Evolutionary conservation across 345 rosid genomes (phyloP).

Genomic region (Zanthoxylum bungeanum): DNA sequence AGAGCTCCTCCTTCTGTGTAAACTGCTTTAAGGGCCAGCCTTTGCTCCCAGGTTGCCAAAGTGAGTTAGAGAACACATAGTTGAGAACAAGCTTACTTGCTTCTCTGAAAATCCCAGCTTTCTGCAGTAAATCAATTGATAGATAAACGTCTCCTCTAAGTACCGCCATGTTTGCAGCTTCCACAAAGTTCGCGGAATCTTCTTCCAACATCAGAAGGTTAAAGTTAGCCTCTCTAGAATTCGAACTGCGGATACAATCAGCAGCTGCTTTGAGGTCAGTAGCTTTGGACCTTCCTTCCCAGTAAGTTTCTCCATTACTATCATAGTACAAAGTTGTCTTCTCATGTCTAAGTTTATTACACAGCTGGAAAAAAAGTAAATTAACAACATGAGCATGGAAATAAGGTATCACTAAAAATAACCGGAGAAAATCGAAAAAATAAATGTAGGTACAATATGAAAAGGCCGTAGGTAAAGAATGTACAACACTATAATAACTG

Average conservation of each 20-base stretch:
- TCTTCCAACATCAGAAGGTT: conserved; percentile 24
- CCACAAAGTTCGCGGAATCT: conserved; percentile 27
- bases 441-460: neutral
- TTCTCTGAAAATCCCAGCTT: conserved; percentile 24
- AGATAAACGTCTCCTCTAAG: conserved; percentile 28
- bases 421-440: neutral
- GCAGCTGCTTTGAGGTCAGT: conserved; percentile 38
- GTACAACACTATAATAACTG: too few species aligned
- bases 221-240: conserved; percentile 28
- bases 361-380: conserved; percentile 30
- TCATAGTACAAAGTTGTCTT: conserved; percentile 48
- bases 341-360: conserved; percentile 29
- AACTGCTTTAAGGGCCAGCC: conserved; percentile 53
- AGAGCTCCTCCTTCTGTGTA: conserved; percentile 24
- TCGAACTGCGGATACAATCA: conserved; percentile 25
- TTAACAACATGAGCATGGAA: neutral
- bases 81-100: conserved; percentile 31
- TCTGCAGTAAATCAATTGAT: conserved; percentile 33
- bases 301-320: conserved; percentile 32
- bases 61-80: conserved; percentile 34
- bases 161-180: conserved; percentile 33
- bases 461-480: neutral
- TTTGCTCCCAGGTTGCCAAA: conserved; percentile 35
- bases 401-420: neutral
- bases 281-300: conserved; percentile 42